A percentile compares a stretch with the other conserved stretches of the same genome.
These are phyloP conservation scores for Suillus fuscotomentosus DNA, from an alignment of 768 basidiomycete genomes.

Conservation along the genomic window DNA sequence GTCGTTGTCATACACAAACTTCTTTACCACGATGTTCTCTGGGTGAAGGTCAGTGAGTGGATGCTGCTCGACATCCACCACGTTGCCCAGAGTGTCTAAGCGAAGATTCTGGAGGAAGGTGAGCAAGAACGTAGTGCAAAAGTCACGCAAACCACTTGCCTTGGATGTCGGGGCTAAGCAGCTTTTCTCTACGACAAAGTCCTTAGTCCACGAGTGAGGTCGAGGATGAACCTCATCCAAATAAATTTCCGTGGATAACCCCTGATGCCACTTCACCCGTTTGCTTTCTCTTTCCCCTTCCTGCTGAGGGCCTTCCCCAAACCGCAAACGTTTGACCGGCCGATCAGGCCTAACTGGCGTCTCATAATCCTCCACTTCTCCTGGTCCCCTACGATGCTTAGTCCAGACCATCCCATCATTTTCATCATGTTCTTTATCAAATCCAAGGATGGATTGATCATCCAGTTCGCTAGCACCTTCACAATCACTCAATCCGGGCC, in stretches of 20 bases:
- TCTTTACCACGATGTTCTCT: constrained; percentile 73
- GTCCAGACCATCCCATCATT: constrained; percentile 21
- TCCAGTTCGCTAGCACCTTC: constrained; percentile 25
- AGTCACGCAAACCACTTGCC: constrained; percentile 38
- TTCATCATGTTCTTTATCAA: constrained; percentile 21
- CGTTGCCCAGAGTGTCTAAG: constrained; percentile 73
- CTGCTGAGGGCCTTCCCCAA: constrained; percentile 31
- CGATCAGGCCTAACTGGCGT: constrained; percentile 53
- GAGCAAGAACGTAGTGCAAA: constrained; percentile 3
- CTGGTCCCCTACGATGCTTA: constrained; percentile 63
- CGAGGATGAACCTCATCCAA: constrained; percentile 63
- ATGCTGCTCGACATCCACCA: constrained; percentile 49
- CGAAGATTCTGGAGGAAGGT: constrained; percentile 44
- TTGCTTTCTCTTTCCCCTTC: constrained; percentile 37
- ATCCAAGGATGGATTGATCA: constrained; percentile 5
- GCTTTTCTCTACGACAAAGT: constrained; percentile 49
- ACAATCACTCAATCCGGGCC: constrained; percentile 22
- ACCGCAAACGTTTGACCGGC: constrained; percentile 39
- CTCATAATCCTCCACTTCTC: constrained; percentile 80
- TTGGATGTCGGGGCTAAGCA: constrained; percentile 68
- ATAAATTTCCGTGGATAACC: constrained; percentile 58
- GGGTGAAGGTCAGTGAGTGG: constrained; percentile 56
- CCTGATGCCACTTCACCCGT: constrained; percentile 77
- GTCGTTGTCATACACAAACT: constrained; percentile 79
- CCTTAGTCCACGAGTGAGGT: constrained; percentile 41